Percentiles rank a stretch among this genome's conserved stretches.
Evolutionary conservation across 805 yeast species (phyloP).

Genomic region (Cyberlindnera americana): DNA sequence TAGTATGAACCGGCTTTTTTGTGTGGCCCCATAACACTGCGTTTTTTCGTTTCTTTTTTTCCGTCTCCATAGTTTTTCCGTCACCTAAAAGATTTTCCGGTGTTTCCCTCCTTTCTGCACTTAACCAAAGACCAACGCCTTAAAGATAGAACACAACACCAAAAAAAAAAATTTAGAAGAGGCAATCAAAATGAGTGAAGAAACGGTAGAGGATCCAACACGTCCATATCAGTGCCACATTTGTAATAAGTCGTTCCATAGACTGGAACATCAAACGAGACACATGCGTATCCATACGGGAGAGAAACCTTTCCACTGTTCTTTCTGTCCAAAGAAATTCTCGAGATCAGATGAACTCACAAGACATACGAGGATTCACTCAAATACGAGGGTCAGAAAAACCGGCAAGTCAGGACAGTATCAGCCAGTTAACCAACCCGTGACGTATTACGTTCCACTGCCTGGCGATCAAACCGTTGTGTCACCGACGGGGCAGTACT

Average conservation of each 20-base stretch:
- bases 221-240: conserved; percentile 84
- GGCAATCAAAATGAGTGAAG: background rate
- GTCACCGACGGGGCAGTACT: conserved; percentile 10
- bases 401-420: conserved; percentile 30
- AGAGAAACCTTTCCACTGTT: conserved; percentile 85
- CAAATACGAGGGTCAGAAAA: conserved; percentile 48
- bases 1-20: too few species aligned
- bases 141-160: background rate
- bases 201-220: conserved; percentile 16
- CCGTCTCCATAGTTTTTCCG: too few species aligned
- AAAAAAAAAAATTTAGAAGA: background rate
- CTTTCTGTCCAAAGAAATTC: conserved; percentile 74
- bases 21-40: too few species aligned
- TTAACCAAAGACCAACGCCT: background rate
- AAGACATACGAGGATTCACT: conserved; percentile 78
- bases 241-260: conserved; percentile 82
- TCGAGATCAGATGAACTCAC: conserved; percentile 83
- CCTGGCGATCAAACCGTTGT: conserved; percentile 3
- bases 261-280: conserved; percentile 87
- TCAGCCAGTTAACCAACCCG: conserved; percentile 23
- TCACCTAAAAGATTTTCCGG: conserved; percentile 5
- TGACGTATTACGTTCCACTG: conserved; percentile 27
- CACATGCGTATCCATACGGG: conserved; percentile 93
- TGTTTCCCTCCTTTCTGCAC: background rate
- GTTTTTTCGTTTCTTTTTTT: background rate